Conservation (phyloP, 2,329 filamentous ascomycete species). For the Ampelomyces quisqualis region DNA sequence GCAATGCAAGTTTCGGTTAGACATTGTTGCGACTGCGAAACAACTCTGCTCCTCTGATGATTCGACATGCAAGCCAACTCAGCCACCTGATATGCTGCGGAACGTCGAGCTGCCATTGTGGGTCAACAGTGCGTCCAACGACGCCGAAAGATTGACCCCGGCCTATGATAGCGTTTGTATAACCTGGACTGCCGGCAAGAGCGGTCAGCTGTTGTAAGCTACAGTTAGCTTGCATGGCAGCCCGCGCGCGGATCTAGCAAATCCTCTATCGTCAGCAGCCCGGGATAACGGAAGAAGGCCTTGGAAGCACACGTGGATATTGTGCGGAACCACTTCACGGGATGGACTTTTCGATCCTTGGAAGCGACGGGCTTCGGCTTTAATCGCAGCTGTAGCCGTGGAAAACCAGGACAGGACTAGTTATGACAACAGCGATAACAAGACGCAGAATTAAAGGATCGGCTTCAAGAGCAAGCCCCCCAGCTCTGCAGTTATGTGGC, state of each 20-base stretch:
- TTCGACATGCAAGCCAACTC: background rate
- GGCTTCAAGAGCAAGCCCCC: no score
- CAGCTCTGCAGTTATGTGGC: background rate
- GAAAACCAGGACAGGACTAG: background rate
- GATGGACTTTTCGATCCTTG: background rate
- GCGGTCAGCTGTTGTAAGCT: conserved; percentile 4
- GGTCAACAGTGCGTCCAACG: background rate
- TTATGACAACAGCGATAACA: no score
- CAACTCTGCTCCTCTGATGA: background rate
- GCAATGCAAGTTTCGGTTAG: conserved; percentile 1
- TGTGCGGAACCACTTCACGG: background rate
- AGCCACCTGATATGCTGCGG: background rate
- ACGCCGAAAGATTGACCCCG: background rate
- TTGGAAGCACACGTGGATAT: background rate
- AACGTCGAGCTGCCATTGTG: background rate
- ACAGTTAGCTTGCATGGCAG: conserved; percentile 3
- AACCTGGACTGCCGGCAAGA: background rate
- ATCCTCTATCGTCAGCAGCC: background rate
- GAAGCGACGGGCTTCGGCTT: conserved; percentile 2
- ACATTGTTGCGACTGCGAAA: background rate
- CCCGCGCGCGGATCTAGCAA: background rate
- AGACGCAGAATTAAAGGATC: no score
- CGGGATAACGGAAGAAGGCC: background rate
- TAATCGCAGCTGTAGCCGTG: background rate
- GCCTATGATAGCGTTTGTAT: background rate